Conservation (phyloP, 257 asterid genomes). For the Paulownia fortunei region DNA sequence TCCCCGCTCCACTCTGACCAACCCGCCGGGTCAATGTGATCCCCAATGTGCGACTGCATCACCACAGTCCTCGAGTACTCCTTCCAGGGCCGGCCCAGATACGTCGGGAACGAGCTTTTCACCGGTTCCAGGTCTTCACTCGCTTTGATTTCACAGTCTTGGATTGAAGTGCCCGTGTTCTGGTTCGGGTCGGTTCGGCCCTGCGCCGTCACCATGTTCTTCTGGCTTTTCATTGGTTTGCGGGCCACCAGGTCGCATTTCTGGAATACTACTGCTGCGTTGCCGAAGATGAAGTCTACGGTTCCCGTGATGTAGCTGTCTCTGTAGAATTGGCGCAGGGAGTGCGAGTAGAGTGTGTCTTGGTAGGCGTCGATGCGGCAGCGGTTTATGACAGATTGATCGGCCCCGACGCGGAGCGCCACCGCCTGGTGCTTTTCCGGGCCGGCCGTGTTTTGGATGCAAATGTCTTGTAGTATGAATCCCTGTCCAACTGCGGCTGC, state of each 20-base stretch:
- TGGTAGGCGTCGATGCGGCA: conserved; percentile 60
- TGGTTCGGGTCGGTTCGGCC: conserved; percentile 66
- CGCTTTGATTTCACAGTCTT: conserved; percentile 43
- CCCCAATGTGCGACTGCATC: conserved; percentile 51
- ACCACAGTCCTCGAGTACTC: conserved; percentile 60
- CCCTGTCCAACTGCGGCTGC: conserved; percentile 63
- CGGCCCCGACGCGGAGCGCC: conserved; percentile 68
- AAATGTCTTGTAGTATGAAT: conserved; percentile 58
- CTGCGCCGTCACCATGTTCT: conserved; percentile 72
- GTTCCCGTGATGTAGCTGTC: conserved; percentile 55
- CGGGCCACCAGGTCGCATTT: conserved; percentile 48
- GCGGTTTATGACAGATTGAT: conserved; percentile 56
- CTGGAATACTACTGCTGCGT: conserved; percentile 64
- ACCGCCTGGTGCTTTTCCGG: conserved; percentile 72
- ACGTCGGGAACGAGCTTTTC: conserved; percentile 38
- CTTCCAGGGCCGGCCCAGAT: conserved; percentile 71
- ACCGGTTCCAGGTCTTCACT: conserved; percentile 47
- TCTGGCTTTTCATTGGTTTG: conserved; percentile 45
- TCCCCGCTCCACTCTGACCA: conserved; percentile 60
- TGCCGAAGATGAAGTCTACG: conserved; percentile 66
- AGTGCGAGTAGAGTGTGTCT: conserved; percentile 61
- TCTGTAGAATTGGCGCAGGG: conserved; percentile 61
- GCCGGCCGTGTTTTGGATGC: conserved; percentile 65
- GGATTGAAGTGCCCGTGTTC: conserved; percentile 65
- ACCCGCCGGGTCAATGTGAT: conserved; percentile 55